Base-by-base conservation (phyloP, 2,329 filamentous ascomycete species). In the Cordyceps militaris region DNA sequence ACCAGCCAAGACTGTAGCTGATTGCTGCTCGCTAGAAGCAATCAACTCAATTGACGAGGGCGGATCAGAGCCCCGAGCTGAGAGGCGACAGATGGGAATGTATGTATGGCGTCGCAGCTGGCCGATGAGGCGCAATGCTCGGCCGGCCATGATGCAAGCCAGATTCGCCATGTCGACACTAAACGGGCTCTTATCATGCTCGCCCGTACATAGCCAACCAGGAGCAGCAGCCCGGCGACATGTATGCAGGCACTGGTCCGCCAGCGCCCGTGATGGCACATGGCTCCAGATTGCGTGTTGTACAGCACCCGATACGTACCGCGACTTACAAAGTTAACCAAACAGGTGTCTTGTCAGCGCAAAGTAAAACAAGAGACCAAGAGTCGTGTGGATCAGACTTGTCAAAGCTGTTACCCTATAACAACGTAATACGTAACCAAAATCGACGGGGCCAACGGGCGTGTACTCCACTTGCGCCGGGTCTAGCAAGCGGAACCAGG, bases 321-420 rank as follows among this genome's bases (percentile, higher is more conserved):
- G 28, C 21, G 8, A 44, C 19, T 26, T 44, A 44, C 21, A 44
- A 4, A 47, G n/a, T 4, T 30, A 26, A 26, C 43, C 43, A 47
- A 26, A 16, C 8, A 38, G 3, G 1, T n/a, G 13, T 1, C 24
- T 3, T 13, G 14, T 30, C 2, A 1, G 16, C 11, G 24, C 44
- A 28, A 28, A 9, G 14, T 30, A 24, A 21, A 21, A 21, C 4
- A 21, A 8, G 30, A 30, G 14, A 19, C 24, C n/a, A n/a, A 42
- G 21, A 42, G 10, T 26, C 13, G 34, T 30, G 53, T 40, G 59
- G 49, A 55, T 49, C 36, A 30, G 21, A n/a, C 42, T 40, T 56
- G 51, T 47, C 38, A 52, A 56, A 30, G 36, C 51, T 60, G 44
- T 67, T 67, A 67, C 66, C 64, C 64, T 66, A 67, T 64, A 65